These are phyloP conservation scores for Alternaria tenuissima DNA, from an alignment of 2,329 filamentous ascomycete species.

Conservation along the genomic window DNA sequence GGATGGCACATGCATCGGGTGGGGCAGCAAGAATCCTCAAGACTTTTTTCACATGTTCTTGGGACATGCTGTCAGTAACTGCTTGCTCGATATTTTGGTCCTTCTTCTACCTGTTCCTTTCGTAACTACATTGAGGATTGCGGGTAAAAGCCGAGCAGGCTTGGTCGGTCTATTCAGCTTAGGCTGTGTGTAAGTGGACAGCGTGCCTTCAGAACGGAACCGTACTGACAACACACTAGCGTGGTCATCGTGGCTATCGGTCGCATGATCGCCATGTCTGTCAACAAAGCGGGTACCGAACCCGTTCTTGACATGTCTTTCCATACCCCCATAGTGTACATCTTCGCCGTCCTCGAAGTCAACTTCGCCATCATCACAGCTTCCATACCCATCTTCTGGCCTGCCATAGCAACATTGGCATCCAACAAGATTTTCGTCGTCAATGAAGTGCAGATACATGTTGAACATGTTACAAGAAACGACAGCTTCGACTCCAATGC, in stretches of 20 bases:
- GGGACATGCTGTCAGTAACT: constrained; percentile 43
- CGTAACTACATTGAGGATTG: constrained; percentile 39
- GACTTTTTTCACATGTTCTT: constrained; percentile 41
- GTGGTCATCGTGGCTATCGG: constrained; percentile 39
- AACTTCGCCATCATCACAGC: constrained; percentile 50
- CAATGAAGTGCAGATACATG: constrained; percentile 49
- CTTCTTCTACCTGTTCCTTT: constrained; percentile 44
- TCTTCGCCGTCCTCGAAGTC: constrained; percentile 49
- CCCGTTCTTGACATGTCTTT: constrained; percentile 44
- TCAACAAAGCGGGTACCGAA: constrained; percentile 42
- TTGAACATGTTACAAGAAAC: constrained; percentile 30
- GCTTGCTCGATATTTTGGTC: constrained; percentile 44
- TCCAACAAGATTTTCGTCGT: constrained; percentile 50
- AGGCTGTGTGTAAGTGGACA: constrained; percentile 48
- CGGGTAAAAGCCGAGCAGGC: constrained; percentile 39
- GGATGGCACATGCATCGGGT: constrained; percentile 43
- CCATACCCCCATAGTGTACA: constrained; percentile 40
- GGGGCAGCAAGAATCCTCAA: constrained; percentile 43
- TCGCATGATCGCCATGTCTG: constrained; percentile 39
- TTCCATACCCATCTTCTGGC: constrained; percentile 52
- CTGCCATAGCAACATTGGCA: constrained; percentile 41
- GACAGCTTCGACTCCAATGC: constrained; percentile 21
- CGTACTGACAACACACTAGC: constrained; percentile 20
- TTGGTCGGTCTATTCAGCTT: constrained; percentile 43
- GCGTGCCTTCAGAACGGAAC: constrained; percentile 9